These are phyloP conservation scores for Chaetoceros tenuissimus DNA, from an alignment of 108 stramenopile species.

Conservation along the genomic window DNA sequence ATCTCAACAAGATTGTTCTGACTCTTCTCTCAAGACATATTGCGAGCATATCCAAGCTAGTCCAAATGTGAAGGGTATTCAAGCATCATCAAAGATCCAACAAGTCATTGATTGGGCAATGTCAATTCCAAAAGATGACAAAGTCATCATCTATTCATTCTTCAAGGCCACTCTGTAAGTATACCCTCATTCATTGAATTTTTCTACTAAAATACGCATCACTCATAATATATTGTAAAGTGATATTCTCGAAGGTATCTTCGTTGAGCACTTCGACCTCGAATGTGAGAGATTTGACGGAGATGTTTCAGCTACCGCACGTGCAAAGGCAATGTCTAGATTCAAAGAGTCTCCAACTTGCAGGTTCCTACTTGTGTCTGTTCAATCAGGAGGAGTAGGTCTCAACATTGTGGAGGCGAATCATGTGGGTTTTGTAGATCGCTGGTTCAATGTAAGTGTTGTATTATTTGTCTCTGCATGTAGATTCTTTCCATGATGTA, in stretches of 20 bases:
- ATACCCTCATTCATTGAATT: no score
- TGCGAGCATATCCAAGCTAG: slow-evolving; percentile 7
- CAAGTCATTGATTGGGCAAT: slow-evolving; percentile 19
- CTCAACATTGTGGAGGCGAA: slow-evolving; percentile 35
- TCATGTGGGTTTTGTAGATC: slow-evolving; percentile 29
- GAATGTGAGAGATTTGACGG: slow-evolving; percentile 35
- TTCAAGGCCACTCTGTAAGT: slow-evolving; percentile 32
- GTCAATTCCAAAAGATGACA: slow-evolving; percentile 20
- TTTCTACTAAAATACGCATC: no score
- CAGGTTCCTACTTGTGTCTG: slow-evolving; percentile 29
- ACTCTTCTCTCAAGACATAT: slow-evolving; percentile 5
- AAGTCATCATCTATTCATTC: slow-evolving; percentile 27
- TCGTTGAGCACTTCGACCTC: slow-evolving; percentile 20
- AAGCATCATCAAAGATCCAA: slow-evolving; percentile 30
- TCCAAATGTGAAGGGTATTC: no score
- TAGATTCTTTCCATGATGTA: slow-evolving; percentile 1
- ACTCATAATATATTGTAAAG: no score
- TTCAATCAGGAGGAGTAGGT: slow-evolving; percentile 34
- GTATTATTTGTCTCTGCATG: slow-evolving; percentile 9
- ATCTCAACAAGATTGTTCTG: background rate
- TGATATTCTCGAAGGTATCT: slow-evolving; percentile 37
- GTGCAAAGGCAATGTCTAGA: slow-evolving; percentile 12
- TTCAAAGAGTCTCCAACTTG: slow-evolving; percentile 23
- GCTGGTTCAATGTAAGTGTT: slow-evolving; percentile 19
- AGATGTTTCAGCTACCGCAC: slow-evolving; percentile 20